Evolutionary conservation across 2,329 filamentous ascomycete genomes (phyloP), one percentile per base, ranked within the genome.

Genomic region (Aureobasidium sp.): DNA sequence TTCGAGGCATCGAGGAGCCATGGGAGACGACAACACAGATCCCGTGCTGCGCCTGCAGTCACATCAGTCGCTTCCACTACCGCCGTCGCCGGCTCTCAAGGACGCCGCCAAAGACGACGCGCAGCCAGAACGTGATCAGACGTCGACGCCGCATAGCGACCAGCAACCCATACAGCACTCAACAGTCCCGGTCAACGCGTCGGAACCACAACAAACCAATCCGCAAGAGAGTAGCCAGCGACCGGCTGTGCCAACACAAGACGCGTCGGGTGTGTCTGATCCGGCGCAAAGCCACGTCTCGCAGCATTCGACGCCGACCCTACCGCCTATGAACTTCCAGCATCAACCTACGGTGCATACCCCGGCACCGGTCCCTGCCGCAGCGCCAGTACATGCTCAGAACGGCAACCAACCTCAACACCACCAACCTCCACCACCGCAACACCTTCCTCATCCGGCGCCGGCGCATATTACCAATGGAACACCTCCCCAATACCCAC

Each of bases 381-480:
- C 50, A 39, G 50, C 43, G 44, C 20, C 55, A n/a, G 55, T 29
- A 10, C 55, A 59, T 48, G 32, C 24, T 10, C 55, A 37, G 44
- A 59, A 59, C n/a, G 55, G 55, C 13, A 46, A 59, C 13, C 46
- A 29, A 8, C 46, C 47, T 5, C 57, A 71, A 44, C 69, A 71
- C 51, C 69, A 71, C 56, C 68, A 73, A 53, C 59, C 47, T n/a
- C 47, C 47, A 27, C 46, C 57, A 26, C 48, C 41, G 5, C 60
- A 55, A 29, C 50, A 62, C 10, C 48, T 56, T 26, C 34, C 47
- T 56, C 47, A 41, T n/a, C 43, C 56, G 10, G 13, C 47, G 24
- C 44, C 57, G 39, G 44, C 55, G 48, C 59, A 61, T 12, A 41
- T 24, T 17, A 47, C 51, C 27, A 62, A 62, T 27, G 60, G 60